A percentile compares a stretch with the other conserved stretches of the same genome.
These are phyloP conservation scores for Baudoinia panamericana DNA, from an alignment of 495 filamentous ascomycete species.

Conservation along the genomic window DNA sequence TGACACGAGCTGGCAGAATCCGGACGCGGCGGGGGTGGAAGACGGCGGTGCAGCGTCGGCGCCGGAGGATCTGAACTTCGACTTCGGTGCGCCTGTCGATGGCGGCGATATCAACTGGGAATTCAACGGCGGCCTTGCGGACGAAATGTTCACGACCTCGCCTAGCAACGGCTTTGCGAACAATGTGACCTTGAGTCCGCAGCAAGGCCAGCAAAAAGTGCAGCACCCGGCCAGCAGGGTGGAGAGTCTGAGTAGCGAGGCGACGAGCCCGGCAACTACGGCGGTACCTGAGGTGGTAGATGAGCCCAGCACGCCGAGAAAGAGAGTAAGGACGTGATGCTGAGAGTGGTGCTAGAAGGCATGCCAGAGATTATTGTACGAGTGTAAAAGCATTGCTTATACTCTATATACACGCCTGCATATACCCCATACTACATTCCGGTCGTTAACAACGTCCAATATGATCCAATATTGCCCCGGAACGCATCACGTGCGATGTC, in stretches of 20 bases:
- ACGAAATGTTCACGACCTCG: slow-evolving; percentile 11
- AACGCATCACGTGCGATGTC: too few relatives aligned
- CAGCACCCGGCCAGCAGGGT: slow-evolving; percentile 16
- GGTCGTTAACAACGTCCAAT: too few relatives aligned
- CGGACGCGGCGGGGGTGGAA: background rate
- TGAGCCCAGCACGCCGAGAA: slow-evolving; percentile 7
- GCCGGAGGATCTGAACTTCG: slow-evolving; percentile 10
- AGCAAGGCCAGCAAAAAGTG: background rate
- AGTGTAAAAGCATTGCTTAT: too few relatives aligned
- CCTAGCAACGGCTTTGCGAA: too few relatives aligned
- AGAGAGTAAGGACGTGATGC: slow-evolving; percentile 11
- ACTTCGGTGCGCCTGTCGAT: slow-evolving; percentile 5
- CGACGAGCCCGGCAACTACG: slow-evolving; percentile 24
- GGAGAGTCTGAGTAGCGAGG: slow-evolving; percentile 25
- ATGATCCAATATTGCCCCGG: too few relatives aligned
- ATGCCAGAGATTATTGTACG: too few relatives aligned
- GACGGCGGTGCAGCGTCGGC: slow-evolving; percentile 6
- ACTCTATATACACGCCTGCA: too few relatives aligned
- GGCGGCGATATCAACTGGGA: slow-evolving; percentile 7
- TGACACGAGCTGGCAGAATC: slow-evolving; percentile 18
- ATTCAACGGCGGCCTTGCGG: background rate
- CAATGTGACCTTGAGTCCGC: background rate
- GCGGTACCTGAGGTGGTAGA: slow-evolving; percentile 19
- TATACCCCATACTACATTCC: too few relatives aligned
- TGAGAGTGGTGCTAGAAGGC: too few relatives aligned